Evolutionary conservation across 2,329 filamentous ascomycete genomes (phyloP).

Genomic region (Penicillium griseofulvum): DNA sequence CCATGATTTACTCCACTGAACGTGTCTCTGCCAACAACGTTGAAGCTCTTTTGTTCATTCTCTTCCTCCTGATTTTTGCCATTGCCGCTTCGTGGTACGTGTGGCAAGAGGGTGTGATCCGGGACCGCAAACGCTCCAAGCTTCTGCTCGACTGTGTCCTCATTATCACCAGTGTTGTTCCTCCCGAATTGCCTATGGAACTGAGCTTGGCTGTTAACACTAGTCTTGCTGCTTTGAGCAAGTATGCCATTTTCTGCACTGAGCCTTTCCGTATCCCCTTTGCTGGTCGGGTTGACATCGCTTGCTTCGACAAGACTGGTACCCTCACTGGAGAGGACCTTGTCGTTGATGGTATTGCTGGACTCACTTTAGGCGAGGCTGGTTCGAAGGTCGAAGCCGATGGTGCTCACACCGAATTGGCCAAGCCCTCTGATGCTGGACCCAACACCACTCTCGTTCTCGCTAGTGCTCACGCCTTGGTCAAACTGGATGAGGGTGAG

Average conservation of each 20-base stretch:
- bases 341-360: constrained; percentile 94
- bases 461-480: constrained; percentile 89
- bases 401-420: constrained; percentile 78
- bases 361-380: constrained; percentile 69
- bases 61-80: constrained; percentile 94
- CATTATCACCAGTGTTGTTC: constrained; percentile 96
- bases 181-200: constrained; percentile 98
- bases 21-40: constrained; percentile 97
- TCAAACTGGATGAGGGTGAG: constrained; percentile 94
- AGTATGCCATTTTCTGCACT: constrained; percentile 96
- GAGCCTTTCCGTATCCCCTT: constrained; percentile 98
- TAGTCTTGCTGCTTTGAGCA: constrained; percentile 88
- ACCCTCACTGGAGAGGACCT: constrained; percentile 95
- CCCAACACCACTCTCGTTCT: constrained; percentile 88
- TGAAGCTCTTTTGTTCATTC: constrained; percentile 93
- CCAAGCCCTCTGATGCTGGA: constrained; percentile 65
- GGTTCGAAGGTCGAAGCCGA: constrained; percentile 69
- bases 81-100: constrained; percentile 98
- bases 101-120: constrained; percentile 92
- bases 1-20: constrained; percentile 99
- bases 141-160: constrained; percentile 94
- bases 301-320: constrained; percentile 98
- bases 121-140: constrained; percentile 96
- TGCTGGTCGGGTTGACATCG: constrained; percentile 89
- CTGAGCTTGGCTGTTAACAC: constrained; percentile 97